A percentile compares a stretch with the other conserved stretches of the same genome.
Conservation (phyloP, 768 basidiomycete species). For the Astraeus odoratus region DNA sequence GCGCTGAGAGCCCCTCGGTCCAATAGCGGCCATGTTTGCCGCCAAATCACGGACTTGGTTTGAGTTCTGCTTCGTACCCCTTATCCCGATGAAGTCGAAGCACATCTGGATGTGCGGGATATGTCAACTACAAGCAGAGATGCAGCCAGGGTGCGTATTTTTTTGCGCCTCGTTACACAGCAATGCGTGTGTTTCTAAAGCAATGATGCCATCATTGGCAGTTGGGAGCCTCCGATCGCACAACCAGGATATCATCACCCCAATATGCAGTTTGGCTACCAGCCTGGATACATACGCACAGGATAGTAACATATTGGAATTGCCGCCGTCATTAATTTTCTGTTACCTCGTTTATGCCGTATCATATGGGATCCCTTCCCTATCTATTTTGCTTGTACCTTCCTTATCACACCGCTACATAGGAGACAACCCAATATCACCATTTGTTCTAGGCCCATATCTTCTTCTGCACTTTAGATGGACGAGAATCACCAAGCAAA, state of each 20-base stretch:
- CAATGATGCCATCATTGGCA: constrained; percentile 8
- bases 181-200: no score
- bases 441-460: constrained; percentile 3
- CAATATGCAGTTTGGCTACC: constrained; percentile 17
- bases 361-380: not conserved
- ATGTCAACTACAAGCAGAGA: constrained; percentile 56
- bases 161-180: not conserved
- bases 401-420: no score
- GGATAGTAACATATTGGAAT: constrained; percentile 7
- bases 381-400: not conserved
- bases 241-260: constrained; percentile 33
- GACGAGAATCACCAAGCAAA: constrained; percentile 18
- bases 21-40: constrained; percentile 50
- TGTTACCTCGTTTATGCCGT: not conserved
- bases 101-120: constrained; percentile 67
- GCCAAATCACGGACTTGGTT: constrained; percentile 70
- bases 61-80: constrained; percentile 67
- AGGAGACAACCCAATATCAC: no score
- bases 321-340: not conserved
- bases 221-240: constrained; percentile 31
- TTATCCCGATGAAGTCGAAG: constrained; percentile 56
- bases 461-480: constrained; percentile 7
- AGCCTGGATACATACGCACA: constrained; percentile 20
- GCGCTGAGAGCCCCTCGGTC: not conserved
- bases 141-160: constrained; percentile 41